phyloP scores from a whole-genome alignment of 129 eudicot genomes.

The Tagetes erecta region DNA sequence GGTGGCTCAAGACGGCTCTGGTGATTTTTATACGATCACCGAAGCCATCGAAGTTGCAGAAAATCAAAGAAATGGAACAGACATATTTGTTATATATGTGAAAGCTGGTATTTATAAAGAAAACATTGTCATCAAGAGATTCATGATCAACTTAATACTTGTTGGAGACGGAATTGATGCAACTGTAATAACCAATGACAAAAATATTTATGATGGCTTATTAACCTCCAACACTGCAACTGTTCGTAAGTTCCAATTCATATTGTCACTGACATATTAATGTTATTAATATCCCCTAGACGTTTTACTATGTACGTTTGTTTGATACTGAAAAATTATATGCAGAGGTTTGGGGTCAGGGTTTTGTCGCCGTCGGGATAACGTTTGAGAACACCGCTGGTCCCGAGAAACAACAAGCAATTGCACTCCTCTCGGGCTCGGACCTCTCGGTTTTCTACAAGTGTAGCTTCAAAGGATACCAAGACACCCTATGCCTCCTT shows the following conservation, averaged over 20 bases:
- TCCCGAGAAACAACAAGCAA: conserved; percentile 36
- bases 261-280: background rate
- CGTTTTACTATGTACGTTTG: too few species aligned
- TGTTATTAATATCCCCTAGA: too few species aligned
- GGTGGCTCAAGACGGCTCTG: conserved; percentile 79
- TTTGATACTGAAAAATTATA: background rate
- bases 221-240: conserved; percentile 57
- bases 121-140: conserved; percentile 35
- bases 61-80: conserved; percentile 27
- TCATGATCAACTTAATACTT: conserved; percentile 48
- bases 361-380: conserved; percentile 40
- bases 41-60: conserved; percentile 48
- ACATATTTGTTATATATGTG: conserved; percentile 50
- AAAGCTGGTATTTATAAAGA: conserved; percentile 64
- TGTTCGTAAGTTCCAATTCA: conserved; percentile 40
- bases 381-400: conserved; percentile 53
- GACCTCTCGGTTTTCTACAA: conserved; percentile 38
- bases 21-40: conserved; percentile 42
- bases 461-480: conserved; percentile 61
- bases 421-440: conserved; percentile 41
- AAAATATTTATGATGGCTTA: conserved; percentile 38
- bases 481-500: conserved; percentile 43
- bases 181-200: conserved; percentile 52
- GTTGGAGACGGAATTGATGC: conserved; percentile 66
- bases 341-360: conserved; percentile 41